Base-by-base conservation (phyloP, 2,329 filamentous ascomycete genomes). In the Dothideomycetidae sp. region DNA sequence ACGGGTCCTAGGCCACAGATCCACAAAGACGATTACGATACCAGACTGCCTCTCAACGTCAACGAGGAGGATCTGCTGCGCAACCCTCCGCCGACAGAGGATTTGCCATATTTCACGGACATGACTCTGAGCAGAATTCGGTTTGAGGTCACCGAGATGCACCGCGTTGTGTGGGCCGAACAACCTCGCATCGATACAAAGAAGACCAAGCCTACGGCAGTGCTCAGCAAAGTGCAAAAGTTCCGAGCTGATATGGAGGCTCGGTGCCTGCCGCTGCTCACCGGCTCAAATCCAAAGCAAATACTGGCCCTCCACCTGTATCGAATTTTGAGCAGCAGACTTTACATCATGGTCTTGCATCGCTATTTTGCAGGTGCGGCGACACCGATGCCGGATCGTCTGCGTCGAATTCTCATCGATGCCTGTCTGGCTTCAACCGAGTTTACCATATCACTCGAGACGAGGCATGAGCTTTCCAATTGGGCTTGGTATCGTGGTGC, bases 401-500 rank as follows among this genome's bases (percentile, higher is more conserved):
- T 84, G 2, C 67, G 69, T 31, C 68, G 73, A 34, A 64, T 83
- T 5, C 63, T 81, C 37, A 62, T 84, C 38, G 68, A 67, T n/a
- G 70, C 71, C 17, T 72, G 72, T 19, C 66, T 67, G 3, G 57
- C 62, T 37, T 61, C 66, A 19, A 53, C 74, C 40, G 73, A 77
- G 46, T 62, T 62, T 42, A 67, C 64, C 2, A 67, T 75, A 33
- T 58, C 59, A 5, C 56, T 76, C 9, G 71, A 75, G 40, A 68
- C 63, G 1, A 53, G 62, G 1, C 66, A 67, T 1, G 60, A 62
- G 2, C 47, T 82, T 26, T 54, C 59, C 1, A 58, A 59, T 1
- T 85, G 78, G 78, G 57, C 63, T 2, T 85, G 81, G 81, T 84
- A 83, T 42, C 50, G 49, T 14, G 77, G 78, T 3, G 77, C 80